Base-by-base conservation (phyloP, 2,329 filamentous ascomycete species). In the Colletotrichum coccodes region DNA sequence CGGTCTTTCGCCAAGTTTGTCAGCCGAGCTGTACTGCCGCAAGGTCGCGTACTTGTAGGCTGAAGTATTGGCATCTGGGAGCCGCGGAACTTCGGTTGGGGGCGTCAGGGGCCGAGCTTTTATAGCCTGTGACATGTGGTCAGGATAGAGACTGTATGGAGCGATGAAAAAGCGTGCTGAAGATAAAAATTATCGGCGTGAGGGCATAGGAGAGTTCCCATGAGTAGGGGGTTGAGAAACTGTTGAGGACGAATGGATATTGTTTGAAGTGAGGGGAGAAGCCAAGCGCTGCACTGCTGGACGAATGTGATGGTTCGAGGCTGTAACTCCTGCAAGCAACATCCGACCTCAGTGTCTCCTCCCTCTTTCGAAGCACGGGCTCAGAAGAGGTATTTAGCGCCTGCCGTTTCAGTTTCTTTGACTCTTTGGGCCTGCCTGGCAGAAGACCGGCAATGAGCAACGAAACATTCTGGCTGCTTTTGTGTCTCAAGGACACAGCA, bases 31-130 rank as follows among this genome's bases (percentile, higher is more conserved):
- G 18, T 67, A 70, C 30, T 47, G 68, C 60, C 62, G 58, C 7
- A 47, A 28, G 28, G 46, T 44, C 11, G 52, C 46, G 16, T 50
- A 40, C 26, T 63, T 66, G 30, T 52, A 57, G 62, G 47, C 59
- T n/a, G 56, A 60, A 6, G 56, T 23, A 2, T 8, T 57, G 36
- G 67, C 67, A 26, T 70, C 47, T 18, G 67, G 57, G 16, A 59
- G 14, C 30, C 49, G 70, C 18, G 49, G 62, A 40, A 57, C 58
- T 52, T 70, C 70, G 34, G 68, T 63, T 6, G 54, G 30, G 16
- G 62, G 67, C n/a, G 67, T 70, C 28, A 64, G 32, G 38, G 63
- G 68, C 56, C 54, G 70, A 47, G 53, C 50, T 30, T 36, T 46
- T 23, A 34, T 30, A 36, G 49, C 54, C 26, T 53, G 18, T 26